A percentile compares a stretch with the other conserved stretches of the same genome.
Conservation (phyloP, 805 yeast genomes). For the Helenozyma baotianmanensis region DNA sequence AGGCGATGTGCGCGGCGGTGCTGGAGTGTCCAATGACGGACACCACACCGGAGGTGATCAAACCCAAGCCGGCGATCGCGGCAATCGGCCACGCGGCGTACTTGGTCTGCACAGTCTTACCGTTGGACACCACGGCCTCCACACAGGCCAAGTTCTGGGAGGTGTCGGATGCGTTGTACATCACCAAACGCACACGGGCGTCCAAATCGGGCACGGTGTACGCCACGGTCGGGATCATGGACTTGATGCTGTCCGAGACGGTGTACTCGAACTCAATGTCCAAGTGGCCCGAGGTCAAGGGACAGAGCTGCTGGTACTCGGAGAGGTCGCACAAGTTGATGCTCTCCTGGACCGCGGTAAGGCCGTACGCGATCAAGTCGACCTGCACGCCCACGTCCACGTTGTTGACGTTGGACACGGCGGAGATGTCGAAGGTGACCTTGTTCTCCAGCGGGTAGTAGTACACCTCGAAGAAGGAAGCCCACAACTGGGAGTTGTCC, state of each 20-base stretch:
- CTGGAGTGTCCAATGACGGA: conserved; percentile 84
- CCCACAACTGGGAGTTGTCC: conserved; percentile 82
- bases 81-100: conserved; percentile 90
- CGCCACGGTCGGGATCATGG: conserved; percentile 74
- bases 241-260: conserved; percentile 38
- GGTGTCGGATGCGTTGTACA: conserved; percentile 34
- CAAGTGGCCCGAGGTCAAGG: conserved; percentile 81
- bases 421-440: conserved; percentile 64
- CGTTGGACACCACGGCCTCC: conserved; percentile 78
- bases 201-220: conserved; percentile 92
- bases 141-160: conserved; percentile 77
- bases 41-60: conserved; percentile 79
- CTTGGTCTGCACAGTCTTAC: conserved; percentile 88
- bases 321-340: conserved; percentile 62
- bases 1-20: conserved; percentile 96
- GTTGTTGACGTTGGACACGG: conserved; percentile 72
- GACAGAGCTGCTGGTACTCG: conserved; percentile 54
- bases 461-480: conserved; percentile 73
- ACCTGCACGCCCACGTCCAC: conserved; percentile 59
- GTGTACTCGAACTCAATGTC: conserved; percentile 54
- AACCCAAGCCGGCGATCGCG: conserved; percentile 82
- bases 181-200: conserved; percentile 77
- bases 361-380: conserved; percentile 74
- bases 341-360: conserved; percentile 51
- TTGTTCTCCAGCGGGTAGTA: conserved; percentile 64